Conservation (phyloP, 164 flowering plant genomes). For the Houttuynia cordata region DNA sequence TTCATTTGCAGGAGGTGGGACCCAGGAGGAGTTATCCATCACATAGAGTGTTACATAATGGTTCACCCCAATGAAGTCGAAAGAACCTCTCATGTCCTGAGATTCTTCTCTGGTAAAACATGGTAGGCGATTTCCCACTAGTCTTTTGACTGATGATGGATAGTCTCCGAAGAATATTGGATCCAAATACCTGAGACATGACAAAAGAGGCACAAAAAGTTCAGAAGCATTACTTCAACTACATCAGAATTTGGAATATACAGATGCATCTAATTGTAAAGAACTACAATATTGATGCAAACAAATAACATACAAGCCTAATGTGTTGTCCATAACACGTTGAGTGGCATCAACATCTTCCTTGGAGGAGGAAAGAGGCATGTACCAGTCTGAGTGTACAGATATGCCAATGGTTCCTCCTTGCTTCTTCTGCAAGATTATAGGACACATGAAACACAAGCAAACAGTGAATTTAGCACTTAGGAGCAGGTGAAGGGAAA, state of each 20-base stretch:
- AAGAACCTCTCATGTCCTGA: slow-evolving; percentile 14
- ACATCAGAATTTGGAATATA: not conserved
- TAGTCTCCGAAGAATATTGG: slow-evolving; percentile 19
- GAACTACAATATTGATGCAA: not conserved
- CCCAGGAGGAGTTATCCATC: slow-evolving; percentile 12
- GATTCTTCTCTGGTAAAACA: slow-evolving; percentile 16
- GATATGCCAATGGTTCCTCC: slow-evolving; percentile 17
- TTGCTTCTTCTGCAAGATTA: slow-evolving; percentile 12
- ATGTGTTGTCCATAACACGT: no score
- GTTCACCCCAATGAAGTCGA: slow-evolving; percentile 21
- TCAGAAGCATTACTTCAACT: no score
- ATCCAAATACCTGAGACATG: slow-evolving; percentile 12
- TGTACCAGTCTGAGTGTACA: slow-evolving; percentile 17
- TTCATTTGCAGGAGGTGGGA: slow-evolving; percentile 4
- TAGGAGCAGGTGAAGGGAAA: not conserved
- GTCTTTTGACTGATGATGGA: slow-evolving; percentile 13
- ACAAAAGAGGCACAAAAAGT: not conserved
- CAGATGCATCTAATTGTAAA: not conserved
- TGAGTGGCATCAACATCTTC: slow-evolving; percentile 13
- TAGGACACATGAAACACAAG: not conserved
- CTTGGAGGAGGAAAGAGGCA: slow-evolving; percentile 10
- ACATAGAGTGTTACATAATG: slow-evolving; percentile 16
- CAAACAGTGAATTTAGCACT: not conserved
- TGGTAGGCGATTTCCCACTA: slow-evolving; percentile 16
- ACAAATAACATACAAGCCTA: slow-evolving; percentile 14